Evolutionary conservation across 352 stramenopile species (phyloP), one percentile per base, ranked within the genome.

Genomic region (Phytophthora pluvialis): DNA sequence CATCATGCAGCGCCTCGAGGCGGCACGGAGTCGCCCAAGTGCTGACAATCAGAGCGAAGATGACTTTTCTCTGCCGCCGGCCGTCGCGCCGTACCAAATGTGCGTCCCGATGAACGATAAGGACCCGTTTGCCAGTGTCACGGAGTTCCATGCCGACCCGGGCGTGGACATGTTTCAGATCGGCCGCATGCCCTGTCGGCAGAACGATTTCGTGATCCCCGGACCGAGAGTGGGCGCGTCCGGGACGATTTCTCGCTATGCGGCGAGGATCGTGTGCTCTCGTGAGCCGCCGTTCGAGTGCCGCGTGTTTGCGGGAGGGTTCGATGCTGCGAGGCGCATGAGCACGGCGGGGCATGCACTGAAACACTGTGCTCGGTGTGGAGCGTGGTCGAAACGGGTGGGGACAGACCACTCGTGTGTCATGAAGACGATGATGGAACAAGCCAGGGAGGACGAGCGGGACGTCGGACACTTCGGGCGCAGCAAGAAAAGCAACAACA

Each of bases 171-270:
- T 94, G 83, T 94, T 91, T 61, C 86, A 94, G 71, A 90, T 94
- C 48, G 86, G 86, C 15, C 83, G 86, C 29, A 88, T 91, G 80
- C 86, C 86, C 12, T 91, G 83, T 46, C 61, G 53, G 0, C 77
- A 89, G 51, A 94, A 94, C 61, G 83, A 92, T 60, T 88, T 94
- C 29, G 80, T 91, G 32, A 87, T 94, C 42, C 86, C 86, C 0
- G 86, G 86, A 0, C 86, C 83, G n/a, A 71, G 84, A 28, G 81
- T 92, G 6, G 86, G 86, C 5, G 73, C 83, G 4, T 91, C 82
- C 0, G 86, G 86, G 5, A 94, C 86, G 12, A 88, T 94, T 64
- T 92, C 86, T 3, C 78, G 86, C 1, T 91, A 90, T 43, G 80
- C 81, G 0, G 86, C 81, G 25, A 75, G 86, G n/a, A 80, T 94